A percentile compares a stretch with the other conserved stretches of the same genome.
Evolutionary conservation across 208 protist genomes (phyloP).

Genomic region (Acanthamoeba pearcei): DNA sequence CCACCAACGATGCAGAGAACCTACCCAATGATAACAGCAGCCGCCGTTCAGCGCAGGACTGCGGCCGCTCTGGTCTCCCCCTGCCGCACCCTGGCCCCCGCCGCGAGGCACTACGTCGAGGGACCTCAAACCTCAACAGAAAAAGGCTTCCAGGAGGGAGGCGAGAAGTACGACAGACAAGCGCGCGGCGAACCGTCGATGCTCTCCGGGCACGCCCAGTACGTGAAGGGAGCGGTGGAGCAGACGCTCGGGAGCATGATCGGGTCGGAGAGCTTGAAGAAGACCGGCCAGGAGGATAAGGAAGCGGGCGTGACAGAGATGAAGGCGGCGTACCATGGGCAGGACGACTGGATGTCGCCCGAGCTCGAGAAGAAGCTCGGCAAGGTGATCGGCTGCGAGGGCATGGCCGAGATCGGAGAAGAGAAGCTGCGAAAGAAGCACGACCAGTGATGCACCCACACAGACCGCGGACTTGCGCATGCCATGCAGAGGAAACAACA

Average conservation of each 20-base stretch:
- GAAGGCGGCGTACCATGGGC: constrained; percentile 90
- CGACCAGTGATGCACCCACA: not conserved
- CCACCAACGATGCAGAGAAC: too few species aligned
- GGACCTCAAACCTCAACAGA: not conserved
- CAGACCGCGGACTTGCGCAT: too few species aligned
- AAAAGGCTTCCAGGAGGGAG: not conserved
- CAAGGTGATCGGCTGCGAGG: constrained; percentile 17
- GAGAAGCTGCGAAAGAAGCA: constrained; percentile 46
- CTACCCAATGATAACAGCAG: too few species aligned
- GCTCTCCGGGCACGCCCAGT: not conserved
- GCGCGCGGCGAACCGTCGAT: not conserved
- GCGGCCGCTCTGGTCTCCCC: too few species aligned
- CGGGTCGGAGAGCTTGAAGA: constrained; percentile 86
- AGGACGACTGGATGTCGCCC: constrained; percentile 27
- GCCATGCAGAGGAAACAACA: not conserved
- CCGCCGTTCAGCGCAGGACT: too few species aligned
- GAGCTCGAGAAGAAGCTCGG: constrained; percentile 2
- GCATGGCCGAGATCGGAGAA: constrained; percentile 5
- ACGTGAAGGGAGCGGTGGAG: not conserved
- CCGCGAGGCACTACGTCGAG: too few species aligned
- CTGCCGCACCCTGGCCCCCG: too few species aligned
- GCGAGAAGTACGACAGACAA: not conserved
- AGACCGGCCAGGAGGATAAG: constrained; percentile 94
- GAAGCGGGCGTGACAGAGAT: constrained; percentile 95
- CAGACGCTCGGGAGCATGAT: constrained; percentile 9